A percentile compares a stretch with the other conserved stretches of the same genome.
Conservation (phyloP, 2,329 filamentous ascomycete genomes). For the Paraphaeosphaeria minitans region DNA sequence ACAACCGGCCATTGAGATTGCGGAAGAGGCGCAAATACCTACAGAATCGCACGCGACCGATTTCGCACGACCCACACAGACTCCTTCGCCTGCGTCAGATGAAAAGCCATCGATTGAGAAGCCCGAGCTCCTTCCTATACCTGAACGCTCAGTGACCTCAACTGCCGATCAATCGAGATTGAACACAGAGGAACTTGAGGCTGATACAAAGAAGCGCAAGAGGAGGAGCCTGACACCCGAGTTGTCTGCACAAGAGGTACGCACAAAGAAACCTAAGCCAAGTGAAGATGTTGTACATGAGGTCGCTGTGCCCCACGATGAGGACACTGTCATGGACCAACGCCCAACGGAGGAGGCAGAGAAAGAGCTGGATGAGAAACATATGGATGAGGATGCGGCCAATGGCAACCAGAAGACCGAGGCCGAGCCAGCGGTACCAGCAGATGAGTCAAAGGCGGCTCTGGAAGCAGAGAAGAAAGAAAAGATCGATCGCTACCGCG, state of each 20-base stretch:
- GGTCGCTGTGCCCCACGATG: slow-evolving; percentile 32
- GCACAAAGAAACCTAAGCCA: slow-evolving; percentile 51
- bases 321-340: slow-evolving; percentile 40
- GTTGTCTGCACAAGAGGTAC: slow-evolving; percentile 41
- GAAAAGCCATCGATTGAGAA: slow-evolving; percentile 43
- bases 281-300: slow-evolving; percentile 40
- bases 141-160: slow-evolving; percentile 25
- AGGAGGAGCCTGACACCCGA: slow-evolving; percentile 48
- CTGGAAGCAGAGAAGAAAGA: slow-evolving; percentile 29
- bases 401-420: background rate
- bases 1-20: slow-evolving; percentile 20
- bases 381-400: background rate
- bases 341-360: slow-evolving; percentile 25
- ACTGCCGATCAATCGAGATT: slow-evolving; percentile 41
- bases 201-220: slow-evolving; percentile 49
- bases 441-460: background rate
- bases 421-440: background rate
- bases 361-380: slow-evolving; percentile 13
- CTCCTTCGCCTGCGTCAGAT: slow-evolving; percentile 27
- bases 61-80: slow-evolving; percentile 13
- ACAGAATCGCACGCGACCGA: slow-evolving; percentile 13
- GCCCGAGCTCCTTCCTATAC: slow-evolving; percentile 31
- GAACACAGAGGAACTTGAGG: slow-evolving; percentile 45
- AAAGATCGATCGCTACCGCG: slow-evolving; percentile 42
- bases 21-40: slow-evolving; percentile 24